These are phyloP conservation scores for Tephrocybe rancida DNA, from an alignment of 768 basidiomycete species.

Conservation along the genomic window DNA sequence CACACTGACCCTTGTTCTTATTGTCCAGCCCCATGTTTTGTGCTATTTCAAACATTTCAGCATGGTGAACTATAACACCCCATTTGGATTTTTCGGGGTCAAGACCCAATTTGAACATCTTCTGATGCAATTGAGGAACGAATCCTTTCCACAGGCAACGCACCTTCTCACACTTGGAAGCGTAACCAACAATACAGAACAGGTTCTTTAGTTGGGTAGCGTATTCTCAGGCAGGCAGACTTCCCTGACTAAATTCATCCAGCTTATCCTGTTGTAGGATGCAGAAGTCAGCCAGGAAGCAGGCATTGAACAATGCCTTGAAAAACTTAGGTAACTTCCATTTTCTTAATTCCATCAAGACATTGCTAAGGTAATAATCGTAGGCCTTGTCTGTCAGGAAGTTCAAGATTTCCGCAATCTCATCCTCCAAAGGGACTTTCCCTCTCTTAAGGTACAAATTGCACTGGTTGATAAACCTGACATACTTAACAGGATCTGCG, in stretches of 20 bases:
- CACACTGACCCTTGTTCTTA: too few relatives aligned
- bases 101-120: background rate
- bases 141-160: background rate
- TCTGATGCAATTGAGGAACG: background rate
- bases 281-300: background rate
- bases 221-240: background rate
- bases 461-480: slow-evolving; percentile 17
- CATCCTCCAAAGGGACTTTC: background rate
- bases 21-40: background rate
- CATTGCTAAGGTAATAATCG: background rate
- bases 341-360: too few relatives aligned
- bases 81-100: background rate
- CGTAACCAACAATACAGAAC: background rate
- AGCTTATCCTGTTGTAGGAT: background rate
- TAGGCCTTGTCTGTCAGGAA: slow-evolving; percentile 1
- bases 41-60: background rate
- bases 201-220: background rate
- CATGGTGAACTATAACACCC: background rate
- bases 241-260: background rate
- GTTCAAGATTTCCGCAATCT: background rate
- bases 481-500: slow-evolving; percentile 8
- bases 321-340: too few relatives aligned
- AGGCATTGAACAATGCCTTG: background rate
- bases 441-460: slow-evolving; percentile 14
- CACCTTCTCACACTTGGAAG: background rate